phyloP scores from a whole-genome alignment of 306 rosid species.

The Gynostemma pentaphyllum region DNA sequence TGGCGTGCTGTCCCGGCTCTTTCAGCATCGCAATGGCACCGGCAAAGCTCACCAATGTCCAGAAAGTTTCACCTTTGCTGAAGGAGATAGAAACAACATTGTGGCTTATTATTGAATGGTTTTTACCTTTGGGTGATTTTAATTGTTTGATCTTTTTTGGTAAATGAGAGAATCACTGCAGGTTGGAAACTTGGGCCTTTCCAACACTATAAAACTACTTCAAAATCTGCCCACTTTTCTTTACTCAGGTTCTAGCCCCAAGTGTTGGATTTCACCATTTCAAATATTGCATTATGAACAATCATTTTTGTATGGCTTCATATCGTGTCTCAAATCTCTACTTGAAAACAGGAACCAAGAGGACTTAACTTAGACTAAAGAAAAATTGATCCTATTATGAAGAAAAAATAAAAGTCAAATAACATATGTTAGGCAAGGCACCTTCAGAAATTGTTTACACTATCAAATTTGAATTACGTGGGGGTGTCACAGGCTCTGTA shows the following conservation, averaged over 20 bases:
- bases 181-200: not conserved
- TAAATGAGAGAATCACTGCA: not conserved
- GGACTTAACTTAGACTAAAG: not conserved
- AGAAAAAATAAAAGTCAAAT: not conserved
- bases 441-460: slow-evolving; percentile 6
- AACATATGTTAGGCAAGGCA: slow-evolving; percentile 4
- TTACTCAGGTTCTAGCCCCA: too few relatives aligned
- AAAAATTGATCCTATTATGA: slow-evolving; percentile 1
- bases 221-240: too few relatives aligned
- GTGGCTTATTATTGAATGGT: not conserved
- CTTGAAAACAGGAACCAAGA: not conserved
- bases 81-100: not conserved
- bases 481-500: slow-evolving; percentile 49
- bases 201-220: too few relatives aligned
- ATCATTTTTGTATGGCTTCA: not conserved
- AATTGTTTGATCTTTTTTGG: not conserved
- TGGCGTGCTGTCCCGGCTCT: too few relatives aligned
- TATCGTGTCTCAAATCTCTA: not conserved
- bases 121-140: not conserved
- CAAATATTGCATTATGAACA: too few relatives aligned
- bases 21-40: too few relatives aligned
- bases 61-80: not conserved
- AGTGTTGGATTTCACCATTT: too few relatives aligned
- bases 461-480: slow-evolving; percentile 15
- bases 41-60: not conserved